Evolutionary conservation across 2,329 filamentous ascomycete genomes (phyloP), one percentile per base, ranked within the genome.

Genomic region (Monosporascus sp.): DNA sequence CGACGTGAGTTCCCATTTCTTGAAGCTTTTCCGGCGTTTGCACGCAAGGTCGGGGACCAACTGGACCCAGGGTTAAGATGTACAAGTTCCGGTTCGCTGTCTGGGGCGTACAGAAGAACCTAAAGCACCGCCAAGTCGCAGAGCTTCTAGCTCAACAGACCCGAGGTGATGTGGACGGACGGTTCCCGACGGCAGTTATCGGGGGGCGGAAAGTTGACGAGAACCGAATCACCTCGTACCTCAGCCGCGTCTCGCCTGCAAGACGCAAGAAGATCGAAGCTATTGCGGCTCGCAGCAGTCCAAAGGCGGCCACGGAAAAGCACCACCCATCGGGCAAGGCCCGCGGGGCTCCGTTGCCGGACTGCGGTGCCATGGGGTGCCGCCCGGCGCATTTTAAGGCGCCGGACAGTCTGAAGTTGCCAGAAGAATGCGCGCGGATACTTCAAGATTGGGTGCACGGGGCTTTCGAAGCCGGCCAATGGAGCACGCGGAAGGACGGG

Each of bases 51-150:
- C 17, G 11, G 37, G 20, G 46, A 51, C 54, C 58, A 46, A 58
- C 50, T 22, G 8, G 14, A 11, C 9, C 7, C 26, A 62, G 60
- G 37, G 59, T 60, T 40, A 63, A 61, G 48, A 61, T 63, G 60
- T 63, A 60, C 27, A 63, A 63, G 51, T 58, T 57, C 48, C 57
- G 58, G 11, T 60, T 63, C 51, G 58, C 58, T 38, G 59, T 55
- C 50, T 63, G 60, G 60, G 59, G 60, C 40, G 27, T 63, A 19
- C 59, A 63, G 45, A 63, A 63, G 54, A 61, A 63, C 51, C 52
- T 61, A 27, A 54, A 54, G 19, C 57, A 58, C 38, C 53, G 56
- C 44, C 56, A 60, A 40, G 56, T 57, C 46, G 55, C 56, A 35
- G 52, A 60, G 51, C 54, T 60, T 17, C 53, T 61, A n/a, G 50